These are phyloP conservation scores for Plasmodium cynomolgi DNA, from an alignment of 169 alveolate species.

Conservation along the genomic window DNA sequence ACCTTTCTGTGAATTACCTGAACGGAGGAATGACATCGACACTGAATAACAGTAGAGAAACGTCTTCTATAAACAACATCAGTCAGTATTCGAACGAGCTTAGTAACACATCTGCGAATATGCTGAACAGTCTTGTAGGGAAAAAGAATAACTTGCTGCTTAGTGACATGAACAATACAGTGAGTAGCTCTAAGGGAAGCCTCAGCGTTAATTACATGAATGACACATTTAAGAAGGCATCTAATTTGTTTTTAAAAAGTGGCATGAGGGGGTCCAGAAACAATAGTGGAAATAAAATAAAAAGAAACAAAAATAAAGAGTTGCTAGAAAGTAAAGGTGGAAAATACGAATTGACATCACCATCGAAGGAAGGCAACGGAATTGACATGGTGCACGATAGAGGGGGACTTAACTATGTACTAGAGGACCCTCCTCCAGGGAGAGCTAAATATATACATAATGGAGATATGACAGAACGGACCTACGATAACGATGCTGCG, in stretches of 20 bases:
- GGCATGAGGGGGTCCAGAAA: neutral
- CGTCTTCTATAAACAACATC: neutral
- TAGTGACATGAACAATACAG: neutral
- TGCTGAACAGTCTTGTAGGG: neutral
- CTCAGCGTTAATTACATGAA: neutral
- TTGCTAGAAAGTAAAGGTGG: neutral
- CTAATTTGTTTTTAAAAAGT: neutral
- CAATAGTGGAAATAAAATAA: neutral
- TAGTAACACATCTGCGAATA: neutral
- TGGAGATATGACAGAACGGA: neutral
- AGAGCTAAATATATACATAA: neutral
- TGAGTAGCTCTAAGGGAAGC: neutral
- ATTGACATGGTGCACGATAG: neutral
- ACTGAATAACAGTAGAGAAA: neutral
- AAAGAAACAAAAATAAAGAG: slow-evolving; percentile 2
- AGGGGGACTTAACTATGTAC: neutral
- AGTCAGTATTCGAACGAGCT: neutral
- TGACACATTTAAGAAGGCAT: neutral
- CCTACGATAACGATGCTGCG: neutral
- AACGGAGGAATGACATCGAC: neutral
- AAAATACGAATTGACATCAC: neutral
- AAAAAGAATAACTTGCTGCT: neutral
- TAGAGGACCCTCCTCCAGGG: neutral
- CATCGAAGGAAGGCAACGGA: neutral
- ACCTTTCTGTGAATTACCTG: neutral